phyloP scores from a whole-genome alignment of 306 rosid species.

The Medicago arabica region DNA sequence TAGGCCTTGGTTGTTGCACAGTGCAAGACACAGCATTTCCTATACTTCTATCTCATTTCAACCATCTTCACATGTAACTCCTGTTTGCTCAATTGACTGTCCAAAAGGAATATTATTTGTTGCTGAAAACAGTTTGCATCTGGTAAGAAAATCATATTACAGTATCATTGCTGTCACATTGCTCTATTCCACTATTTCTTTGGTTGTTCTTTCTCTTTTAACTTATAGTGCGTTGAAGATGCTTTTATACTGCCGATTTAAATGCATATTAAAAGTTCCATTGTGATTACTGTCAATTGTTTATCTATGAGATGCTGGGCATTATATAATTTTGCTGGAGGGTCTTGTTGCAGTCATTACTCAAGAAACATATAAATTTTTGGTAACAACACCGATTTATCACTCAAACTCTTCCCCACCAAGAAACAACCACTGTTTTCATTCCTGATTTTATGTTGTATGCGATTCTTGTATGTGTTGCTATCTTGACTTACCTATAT shows the following conservation, averaged over 20 bases:
- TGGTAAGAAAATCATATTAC: conserved; percentile 63
- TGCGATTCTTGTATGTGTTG: conserved; percentile 37
- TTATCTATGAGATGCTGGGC: conserved; percentile 24
- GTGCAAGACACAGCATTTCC: conserved; percentile 92
- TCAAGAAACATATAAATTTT: conserved; percentile 14
- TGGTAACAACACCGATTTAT: conserved; percentile 13
- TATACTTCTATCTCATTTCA: conserved; percentile 94
- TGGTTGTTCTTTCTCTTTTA: conserved; percentile 29
- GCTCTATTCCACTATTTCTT: conserved; percentile 36
- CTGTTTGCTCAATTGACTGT: conserved; percentile 85
- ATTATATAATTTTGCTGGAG: conserved; percentile 13
- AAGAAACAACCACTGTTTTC: conserved; percentile 26
- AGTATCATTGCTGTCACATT: conserved; percentile 16
- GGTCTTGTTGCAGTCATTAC: conserved; percentile 22
- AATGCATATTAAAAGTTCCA: conserved; percentile 1
- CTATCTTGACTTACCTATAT: conserved; percentile 40
- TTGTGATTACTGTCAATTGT: conserved; percentile 33
- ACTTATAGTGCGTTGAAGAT: conserved; percentile 20
- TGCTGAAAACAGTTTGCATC: conserved; percentile 84
- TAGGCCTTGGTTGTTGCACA: conserved; percentile 95
- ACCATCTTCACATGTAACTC: conserved; percentile 88
- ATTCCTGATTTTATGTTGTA: conserved; percentile 31
- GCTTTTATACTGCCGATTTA: conserved; percentile 33
- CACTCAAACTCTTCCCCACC: background rate
- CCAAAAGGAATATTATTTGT: conserved; percentile 94